Conservation (phyloP, 768 basidiomycete genomes). For the Coprinopsis cinerea region DNA sequence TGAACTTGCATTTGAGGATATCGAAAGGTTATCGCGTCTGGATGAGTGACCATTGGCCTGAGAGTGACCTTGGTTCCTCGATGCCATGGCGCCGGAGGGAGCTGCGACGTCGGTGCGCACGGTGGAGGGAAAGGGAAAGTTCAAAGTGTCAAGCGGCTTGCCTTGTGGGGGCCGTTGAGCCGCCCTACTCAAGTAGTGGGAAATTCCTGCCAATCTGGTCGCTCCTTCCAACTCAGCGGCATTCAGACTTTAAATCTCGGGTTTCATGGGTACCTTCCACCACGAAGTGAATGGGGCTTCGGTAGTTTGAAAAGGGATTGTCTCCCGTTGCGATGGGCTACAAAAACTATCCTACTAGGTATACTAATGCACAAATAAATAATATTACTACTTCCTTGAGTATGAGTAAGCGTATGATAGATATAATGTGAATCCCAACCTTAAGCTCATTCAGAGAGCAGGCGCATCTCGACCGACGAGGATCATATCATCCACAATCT, state of each 20-base stretch:
- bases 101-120: constrained; percentile 6
- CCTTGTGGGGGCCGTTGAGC: background rate
- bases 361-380: constrained; percentile 1
- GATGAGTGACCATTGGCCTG: constrained; percentile 35
- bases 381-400: too few relatives aligned
- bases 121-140: constrained; percentile 2
- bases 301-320: too few relatives aligned
- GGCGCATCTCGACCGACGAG: constrained; percentile 30
- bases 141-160: background rate
- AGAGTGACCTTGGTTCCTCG: constrained; percentile 21
- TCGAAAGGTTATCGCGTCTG: constrained; percentile 48
- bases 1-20: constrained; percentile 40
- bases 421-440: constrained; percentile 1
- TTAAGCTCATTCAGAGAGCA: background rate
- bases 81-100: constrained; percentile 20
- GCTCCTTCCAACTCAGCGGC: background rate
- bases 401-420: too few relatives aligned
- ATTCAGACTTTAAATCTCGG: too few relatives aligned
- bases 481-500: constrained; percentile 57
- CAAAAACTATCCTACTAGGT: constrained; percentile 4
- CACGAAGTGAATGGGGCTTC: too few relatives aligned
- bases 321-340: background rate
- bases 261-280: too few relatives aligned
- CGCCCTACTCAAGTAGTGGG: too few relatives aligned
- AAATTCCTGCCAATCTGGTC: too few relatives aligned